These are phyloP conservation scores for Nicotiana tabacum DNA, from an alignment of 257 asterid genomes.

Conservation along the genomic window DNA sequence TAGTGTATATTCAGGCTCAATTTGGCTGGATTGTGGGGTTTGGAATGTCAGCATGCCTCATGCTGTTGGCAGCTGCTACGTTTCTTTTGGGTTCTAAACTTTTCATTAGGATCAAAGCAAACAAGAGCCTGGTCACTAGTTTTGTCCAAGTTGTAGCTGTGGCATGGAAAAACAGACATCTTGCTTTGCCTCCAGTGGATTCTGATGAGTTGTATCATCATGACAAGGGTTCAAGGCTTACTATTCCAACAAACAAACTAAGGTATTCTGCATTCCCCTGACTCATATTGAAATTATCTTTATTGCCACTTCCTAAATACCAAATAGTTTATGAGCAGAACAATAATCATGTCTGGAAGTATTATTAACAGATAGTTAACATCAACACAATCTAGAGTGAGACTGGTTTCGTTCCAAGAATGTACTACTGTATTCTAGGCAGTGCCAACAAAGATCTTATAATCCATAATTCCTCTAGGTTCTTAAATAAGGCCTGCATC, in stretches of 20 bases:
- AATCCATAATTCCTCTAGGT: constrained; percentile 12
- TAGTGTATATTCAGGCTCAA: constrained; percentile 49
- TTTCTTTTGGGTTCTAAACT: constrained; percentile 47
- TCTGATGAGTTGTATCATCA: constrained; percentile 27
- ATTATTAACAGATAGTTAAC: no score
- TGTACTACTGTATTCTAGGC: no score
- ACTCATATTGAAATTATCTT: no score
- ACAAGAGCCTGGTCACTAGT: constrained; percentile 51
- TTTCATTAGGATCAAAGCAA: constrained; percentile 39
- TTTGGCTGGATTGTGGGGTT: constrained; percentile 65
- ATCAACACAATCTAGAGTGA: no score
- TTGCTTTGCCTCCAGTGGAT: constrained; percentile 18
- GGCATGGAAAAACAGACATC: constrained; percentile 44
- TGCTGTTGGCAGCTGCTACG: constrained; percentile 35
- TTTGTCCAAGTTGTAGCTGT: constrained; percentile 43
- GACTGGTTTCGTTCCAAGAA: no score
- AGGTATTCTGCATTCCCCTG: constrained; percentile 27
- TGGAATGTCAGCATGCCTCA: constrained; percentile 55
- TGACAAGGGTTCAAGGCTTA: constrained; percentile 26
- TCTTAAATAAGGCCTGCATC: constrained; percentile 53
- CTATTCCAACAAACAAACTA: constrained; percentile 32
- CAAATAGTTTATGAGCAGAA: no score
- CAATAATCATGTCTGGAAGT: no score
- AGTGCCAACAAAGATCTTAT: no score
- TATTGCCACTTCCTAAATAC: no score